Evolutionary conservation across 176 grass and related monocot species (phyloP), one percentile per base, ranked within the genome.

Genomic region (Carex scoparia): DNA sequence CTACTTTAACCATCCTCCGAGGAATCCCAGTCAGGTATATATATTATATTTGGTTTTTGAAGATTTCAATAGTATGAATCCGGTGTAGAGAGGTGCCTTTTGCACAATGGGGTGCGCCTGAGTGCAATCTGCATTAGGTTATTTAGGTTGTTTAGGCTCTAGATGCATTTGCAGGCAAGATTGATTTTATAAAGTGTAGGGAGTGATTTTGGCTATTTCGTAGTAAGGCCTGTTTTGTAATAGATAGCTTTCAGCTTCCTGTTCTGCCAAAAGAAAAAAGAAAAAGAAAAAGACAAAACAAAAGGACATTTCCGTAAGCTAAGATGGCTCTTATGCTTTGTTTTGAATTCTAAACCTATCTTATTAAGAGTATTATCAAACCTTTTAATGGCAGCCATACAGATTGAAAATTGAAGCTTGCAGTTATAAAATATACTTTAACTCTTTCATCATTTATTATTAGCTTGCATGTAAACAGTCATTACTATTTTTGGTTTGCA

Each of bases 1-100:
- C 82, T 53, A 64, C 3, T 88, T 80, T 37, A 89, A 91, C 87
- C 92, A 94, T 71, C 89, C 87, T 65, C 65, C 1, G 61, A 85
- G 81, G 86, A 42, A n/a, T 71, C 54, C 19, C 60, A 18, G 55
- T 69, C 79, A 42, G 61, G 61, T 88, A 54, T 76, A 15, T 32
- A 84, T 62, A 75, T n/a, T 80, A 0, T 69, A 40, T 71, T n/a
- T 56, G 32, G 23, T 78, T 57, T 56, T 4, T 72, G 8, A 23
- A 55, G 49, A 55, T 77, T 73, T 70, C 5, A 70, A 73, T 9
- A 27, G 6, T 49, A 48, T 73, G 69, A 74, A 12, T 74, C 19
- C 4, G 31, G 31, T 67, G 12, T 46, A 3, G 15, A 71, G 6
- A 71, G 7, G 37, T 16, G 31, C 4, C 33, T 67, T 67, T n/a